Conservation (phyloP, 257 asterid species). For the Apocynum venetum region DNA sequence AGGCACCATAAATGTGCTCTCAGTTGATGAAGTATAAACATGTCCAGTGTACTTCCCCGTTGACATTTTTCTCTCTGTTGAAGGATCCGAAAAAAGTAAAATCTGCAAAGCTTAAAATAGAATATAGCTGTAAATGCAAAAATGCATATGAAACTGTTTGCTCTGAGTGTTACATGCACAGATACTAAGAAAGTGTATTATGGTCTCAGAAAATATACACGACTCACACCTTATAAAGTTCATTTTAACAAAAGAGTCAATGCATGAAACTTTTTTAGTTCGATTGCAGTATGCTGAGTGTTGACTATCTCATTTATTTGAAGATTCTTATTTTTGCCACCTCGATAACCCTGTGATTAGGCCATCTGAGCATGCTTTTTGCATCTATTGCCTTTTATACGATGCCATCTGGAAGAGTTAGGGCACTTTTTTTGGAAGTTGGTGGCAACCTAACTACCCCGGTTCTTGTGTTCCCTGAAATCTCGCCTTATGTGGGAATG, state of each 20-base stretch:
- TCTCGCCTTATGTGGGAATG: neutral
- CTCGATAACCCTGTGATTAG: neutral
- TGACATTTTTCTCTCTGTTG: neutral
- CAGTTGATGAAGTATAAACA: neutral
- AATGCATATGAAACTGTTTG: neutral
- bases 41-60: neutral
- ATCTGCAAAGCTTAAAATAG: neutral
- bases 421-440: neutral
- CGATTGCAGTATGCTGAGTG: neutral
- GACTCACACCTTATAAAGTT: neutral
- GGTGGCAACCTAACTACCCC: neutral
- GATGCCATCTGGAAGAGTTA: neutral
- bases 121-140: neutral
- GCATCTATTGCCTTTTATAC: neutral
- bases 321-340: neutral
- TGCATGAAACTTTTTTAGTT: neutral
- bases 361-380: neutral
- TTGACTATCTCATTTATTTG: neutral
- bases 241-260: neutral
- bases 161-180: neutral
- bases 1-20: neutral
- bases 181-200: neutral
- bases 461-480: neutral
- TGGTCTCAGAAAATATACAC: neutral
- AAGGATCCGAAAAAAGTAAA: neutral